Base-by-base conservation (phyloP, 2,329 filamentous ascomycete species). In the Ophiostoma fasciatum region DNA sequence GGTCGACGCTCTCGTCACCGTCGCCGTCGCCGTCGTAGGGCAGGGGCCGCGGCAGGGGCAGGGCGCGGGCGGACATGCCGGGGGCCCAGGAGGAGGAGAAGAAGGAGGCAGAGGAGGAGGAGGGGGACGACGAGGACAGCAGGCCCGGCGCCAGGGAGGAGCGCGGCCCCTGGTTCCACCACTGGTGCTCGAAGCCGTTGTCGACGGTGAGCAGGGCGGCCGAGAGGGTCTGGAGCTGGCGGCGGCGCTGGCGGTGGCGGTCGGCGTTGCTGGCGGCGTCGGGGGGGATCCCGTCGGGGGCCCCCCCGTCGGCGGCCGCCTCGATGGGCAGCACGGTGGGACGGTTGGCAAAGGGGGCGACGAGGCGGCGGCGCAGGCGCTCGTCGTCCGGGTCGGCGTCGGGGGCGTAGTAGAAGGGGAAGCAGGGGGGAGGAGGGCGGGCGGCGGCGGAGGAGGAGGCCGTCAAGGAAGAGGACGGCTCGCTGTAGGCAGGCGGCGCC, bases 161-260 rank as follows among this genome's bases (percentile, higher is more conserved):
- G 2, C 57, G 50, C 8, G 41, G 39, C 1, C 65, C 66, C 42
- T 64, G 63, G 44, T 69, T 62, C 66, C 67, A 71, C 66, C 66
- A 70, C 49, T 71, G 66, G 42, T 64, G 62, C 51, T 71, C 67
- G 43, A 71, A 71, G 3, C 67, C 67, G 44, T 70, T 71, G 46
- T 71, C 67, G 4, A 71, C 62, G 3, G 67, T 71, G 54, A 71
- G 61, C 58, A 71, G 61, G 26, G 67, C 67, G 4, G 60, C 59
- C 9, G 64, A 66, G 4, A 71, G 52, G 0, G 62, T 58, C 37
- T 63, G 63, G 4, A 70, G 59, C 30, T 69, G 62, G 13, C 48
- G 45, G n/a, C n/a, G n/a, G n/a, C n/a, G n/a, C n/a, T n/a, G n/a
- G n/a, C n/a, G n/a, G n/a, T n/a, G n/a, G n/a, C n/a, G n/a, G n/a